Evolutionary conservation across 2,329 filamentous ascomycete genomes (phyloP), one percentile per base, ranked within the genome.

Genomic region (Dichotomopilus funicola): DNA sequence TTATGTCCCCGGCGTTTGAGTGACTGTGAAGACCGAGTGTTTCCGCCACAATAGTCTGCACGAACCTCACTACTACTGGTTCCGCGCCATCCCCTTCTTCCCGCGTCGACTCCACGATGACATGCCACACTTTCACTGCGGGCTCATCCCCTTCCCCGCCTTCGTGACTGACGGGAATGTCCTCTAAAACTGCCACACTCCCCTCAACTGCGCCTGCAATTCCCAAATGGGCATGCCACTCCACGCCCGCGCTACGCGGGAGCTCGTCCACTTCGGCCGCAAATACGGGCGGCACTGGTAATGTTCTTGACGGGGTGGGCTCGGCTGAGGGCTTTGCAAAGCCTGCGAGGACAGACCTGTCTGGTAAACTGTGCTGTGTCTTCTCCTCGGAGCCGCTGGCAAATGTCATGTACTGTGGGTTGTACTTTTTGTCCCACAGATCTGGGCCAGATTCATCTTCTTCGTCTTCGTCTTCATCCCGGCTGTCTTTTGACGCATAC

Each of bases 191-290:
- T 3, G 35, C 4, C 11, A 64, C 53, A n/a, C 55, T 51, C 2
- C 51, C 48, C 5, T 58, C 50, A 0, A 12, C 61, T 12, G 71
- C 57, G 34, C 70, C 69, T 10, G 71, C 70, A 6, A 87, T 69
- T 0, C 89, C 88, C 3, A 82, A 67, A 55, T 86, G 80, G 1
- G 78, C 85, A 62, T 89, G 86, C 91, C 92, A 99, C 73, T 99
- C 94, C 9, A 96, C 82, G 40, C 77, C 77, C 34, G 87, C 86
- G 12, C 74, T 76, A 19, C 89, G 81, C 1, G 94, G 94, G 10
- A 99, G 76, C 61, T 85, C 81, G 44, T 85, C 79, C 1, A 96
- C 87, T 65, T 94, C 84, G 1, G 84, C 86, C 0, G 86, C 80
- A 66, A 94, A 87, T 63, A 91, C 78, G 0, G 86, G 86, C 1